phyloP scores from a whole-genome alignment of 768 basidiomycete species.

The Holtermanniella nyarrowii region DNA sequence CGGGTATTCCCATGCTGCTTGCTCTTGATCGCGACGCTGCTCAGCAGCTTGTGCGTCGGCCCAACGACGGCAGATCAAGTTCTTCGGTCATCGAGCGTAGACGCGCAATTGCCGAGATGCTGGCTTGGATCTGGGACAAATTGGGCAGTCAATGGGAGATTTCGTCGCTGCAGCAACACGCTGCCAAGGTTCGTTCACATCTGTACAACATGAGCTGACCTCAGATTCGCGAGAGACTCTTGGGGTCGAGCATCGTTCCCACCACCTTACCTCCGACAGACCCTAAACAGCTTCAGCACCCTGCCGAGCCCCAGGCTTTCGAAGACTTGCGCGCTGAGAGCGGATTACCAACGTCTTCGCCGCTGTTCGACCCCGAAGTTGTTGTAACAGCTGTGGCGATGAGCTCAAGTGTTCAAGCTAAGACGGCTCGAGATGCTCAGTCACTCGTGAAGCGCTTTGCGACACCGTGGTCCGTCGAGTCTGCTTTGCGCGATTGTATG shows the following conservation, averaged over 20 bases:
- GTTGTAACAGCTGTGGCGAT: slow-evolving; percentile 53
- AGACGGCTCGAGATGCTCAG: slow-evolving; percentile 55
- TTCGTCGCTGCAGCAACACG: slow-evolving; percentile 44
- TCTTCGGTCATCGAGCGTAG: slow-evolving; percentile 44
- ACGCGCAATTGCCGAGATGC: slow-evolving; percentile 52
- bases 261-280: slow-evolving; percentile 34
- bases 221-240: slow-evolving; percentile 48
- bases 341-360: slow-evolving; percentile 29
- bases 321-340: slow-evolving; percentile 31
- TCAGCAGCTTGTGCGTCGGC: slow-evolving; percentile 36
- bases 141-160: slow-evolving; percentile 66
- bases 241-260: slow-evolving; percentile 43
- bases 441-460: slow-evolving; percentile 51
- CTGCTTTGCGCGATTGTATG: slow-evolving; percentile 63
- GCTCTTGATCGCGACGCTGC: slow-evolving; percentile 53
- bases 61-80: slow-evolving; percentile 30
- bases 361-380: slow-evolving; percentile 49
- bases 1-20: slow-evolving; percentile 77
- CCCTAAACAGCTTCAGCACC: slow-evolving; percentile 45
- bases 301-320: slow-evolving; percentile 47
- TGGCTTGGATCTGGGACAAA: slow-evolving; percentile 56
- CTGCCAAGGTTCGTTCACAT: slow-evolving; percentile 16
- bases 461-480: slow-evolving; percentile 60
- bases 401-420: slow-evolving; percentile 51
- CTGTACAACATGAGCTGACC: not conserved